Percentiles rank a stretch among this genome's conserved stretches.
phyloP scores from a whole-genome alignment of 2,329 filamentous ascomycete species.

The Incumbomyces lentus region DNA sequence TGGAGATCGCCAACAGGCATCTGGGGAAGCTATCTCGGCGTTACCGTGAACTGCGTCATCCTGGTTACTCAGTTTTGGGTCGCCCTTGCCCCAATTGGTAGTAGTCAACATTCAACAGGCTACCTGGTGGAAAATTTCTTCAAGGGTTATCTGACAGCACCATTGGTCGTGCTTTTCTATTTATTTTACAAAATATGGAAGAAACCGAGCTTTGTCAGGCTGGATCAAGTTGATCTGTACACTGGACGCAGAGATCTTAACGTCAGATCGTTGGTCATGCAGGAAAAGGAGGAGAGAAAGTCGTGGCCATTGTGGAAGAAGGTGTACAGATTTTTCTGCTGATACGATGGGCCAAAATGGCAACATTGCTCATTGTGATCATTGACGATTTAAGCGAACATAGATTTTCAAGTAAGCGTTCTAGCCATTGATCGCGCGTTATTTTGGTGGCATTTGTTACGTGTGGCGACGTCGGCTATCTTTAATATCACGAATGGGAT shows the following conservation, averaged over 20 bases:
- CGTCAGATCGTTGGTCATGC: slow-evolving; percentile 62
- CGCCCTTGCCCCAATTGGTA: slow-evolving; percentile 21
- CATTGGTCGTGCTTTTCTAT: slow-evolving; percentile 43
- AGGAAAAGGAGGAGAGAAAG: slow-evolving; percentile 65
- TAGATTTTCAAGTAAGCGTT: no score
- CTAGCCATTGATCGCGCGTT: no score
- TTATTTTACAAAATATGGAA: slow-evolving; percentile 65
- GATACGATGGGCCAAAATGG: slow-evolving; percentile 8
- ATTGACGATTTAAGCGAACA: no score
- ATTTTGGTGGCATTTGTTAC: no score
- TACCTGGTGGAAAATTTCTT: slow-evolving; percentile 23
- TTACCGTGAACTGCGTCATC: slow-evolving; percentile 45
- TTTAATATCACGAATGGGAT: no score
- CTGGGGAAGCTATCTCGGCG: slow-evolving; percentile 52
- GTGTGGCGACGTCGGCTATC: no score
- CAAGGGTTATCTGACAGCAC: slow-evolving; percentile 24
- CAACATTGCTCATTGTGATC: no score
- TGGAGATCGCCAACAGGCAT: slow-evolving; percentile 52
- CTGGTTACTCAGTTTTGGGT: slow-evolving; percentile 42
- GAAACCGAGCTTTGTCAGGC: slow-evolving; percentile 50
- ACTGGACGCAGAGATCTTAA: slow-evolving; percentile 82
- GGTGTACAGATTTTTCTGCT: slow-evolving; percentile 64
- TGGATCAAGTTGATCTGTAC: slow-evolving; percentile 55
- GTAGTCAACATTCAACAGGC: slow-evolving; percentile 11
- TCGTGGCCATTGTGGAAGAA: slow-evolving; percentile 69